Evolutionary conservation across 1,284 basidiomycete genomes (phyloP), one percentile per base, ranked within the genome.

Genomic region (Somion occarium): DNA sequence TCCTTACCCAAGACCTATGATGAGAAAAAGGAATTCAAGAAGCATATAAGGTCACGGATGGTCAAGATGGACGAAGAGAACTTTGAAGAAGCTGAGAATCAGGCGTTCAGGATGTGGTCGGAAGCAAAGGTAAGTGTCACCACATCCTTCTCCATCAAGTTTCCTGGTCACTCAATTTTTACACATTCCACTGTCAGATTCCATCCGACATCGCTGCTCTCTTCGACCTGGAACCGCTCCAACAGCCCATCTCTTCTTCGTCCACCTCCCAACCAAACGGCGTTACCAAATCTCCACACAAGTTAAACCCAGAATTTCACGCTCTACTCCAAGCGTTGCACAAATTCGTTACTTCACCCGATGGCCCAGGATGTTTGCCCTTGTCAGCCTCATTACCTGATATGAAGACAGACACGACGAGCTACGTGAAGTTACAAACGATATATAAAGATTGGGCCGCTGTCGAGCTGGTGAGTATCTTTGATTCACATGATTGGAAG

Each of bases 41-140:
- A 79, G 47, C 55, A 54, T 5, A 72, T 95, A 49, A 68, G 70
- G 27, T 71, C 68, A 1, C 80, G 83, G 74, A 83, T 80, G 59
- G 66, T 76, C 53, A 91, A 93, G 60, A 62, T 71, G 0, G 96
- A 99, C 66, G 91, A 96, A 61, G 96, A 99, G 71, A 98, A 98
- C 71, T 93, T 94, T 65, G 95, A 98, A 58, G 94, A 97, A 68
- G 94, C 93, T 1, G 79, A 88, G 57, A 76, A 83, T 1, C 85
- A 94, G 67, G 86, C 88, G 0, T 89, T 88, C 66, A 79, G 89
- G 37, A 82, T 80, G 49, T 91, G 83, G 79, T 77, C 79, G 0
- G 73, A 78, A 41, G 86, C 85, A 11, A 66, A 74, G 46, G 82
- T 80, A 41, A 3, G 5, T 19, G 18, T 43, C 27, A 38, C 46